Evolutionary conservation across 176 grass and related monocot species (phyloP).

Genomic region (Carex scoparia): DNA sequence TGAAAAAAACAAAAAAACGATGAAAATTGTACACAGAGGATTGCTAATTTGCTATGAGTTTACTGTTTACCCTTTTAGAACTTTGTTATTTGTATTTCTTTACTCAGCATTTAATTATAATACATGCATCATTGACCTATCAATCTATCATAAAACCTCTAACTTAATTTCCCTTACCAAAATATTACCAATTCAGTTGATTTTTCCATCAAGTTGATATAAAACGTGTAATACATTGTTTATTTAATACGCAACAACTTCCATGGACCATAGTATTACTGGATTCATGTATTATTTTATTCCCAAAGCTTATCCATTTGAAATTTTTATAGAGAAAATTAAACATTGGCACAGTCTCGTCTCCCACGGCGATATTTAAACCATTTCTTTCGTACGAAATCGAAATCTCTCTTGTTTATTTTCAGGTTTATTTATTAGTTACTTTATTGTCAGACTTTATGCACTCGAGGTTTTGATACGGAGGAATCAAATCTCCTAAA

Average conservation of each 20-base stretch:
- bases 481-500: too few species aligned
- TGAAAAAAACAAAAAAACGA: too few species aligned
- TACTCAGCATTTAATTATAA: too few species aligned
- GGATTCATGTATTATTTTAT: neutral
- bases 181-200: neutral
- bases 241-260: too few species aligned
- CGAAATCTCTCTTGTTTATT: neutral
- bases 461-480: neutral
- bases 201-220: neutral
- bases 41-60: too few species aligned
- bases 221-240: too few species aligned
- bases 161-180: neutral
- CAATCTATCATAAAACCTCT: too few species aligned
- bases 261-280: too few species aligned
- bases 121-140: too few species aligned
- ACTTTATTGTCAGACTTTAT: neutral
- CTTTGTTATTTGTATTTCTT: too few species aligned
- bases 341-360: neutral
- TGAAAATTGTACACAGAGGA: too few species aligned
- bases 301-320: neutral
- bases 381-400: neutral
- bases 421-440: neutral
- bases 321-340: neutral
- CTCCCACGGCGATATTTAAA: neutral
- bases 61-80: too few species aligned